Base-by-base conservation (phyloP, 495 filamentous ascomycete genomes). In the Sabuloglossum arenarium region DNA sequence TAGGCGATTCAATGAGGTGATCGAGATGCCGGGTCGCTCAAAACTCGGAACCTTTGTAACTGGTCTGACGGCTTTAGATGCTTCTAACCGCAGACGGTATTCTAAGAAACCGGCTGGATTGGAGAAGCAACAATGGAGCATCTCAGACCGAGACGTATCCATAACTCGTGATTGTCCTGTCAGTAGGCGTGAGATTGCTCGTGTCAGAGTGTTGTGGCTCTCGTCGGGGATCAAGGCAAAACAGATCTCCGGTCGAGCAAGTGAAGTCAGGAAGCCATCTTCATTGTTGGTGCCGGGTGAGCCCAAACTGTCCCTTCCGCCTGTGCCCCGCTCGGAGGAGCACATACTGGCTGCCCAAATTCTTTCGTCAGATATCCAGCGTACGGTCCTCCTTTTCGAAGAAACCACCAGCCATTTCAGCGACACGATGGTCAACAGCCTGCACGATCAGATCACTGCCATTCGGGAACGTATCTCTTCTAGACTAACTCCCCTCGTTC, bases 221-320 rank as follows among this genome's bases (percentile, higher is more conserved):
- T 85, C 81, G 57, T 83, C 86, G 0, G 88, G 88, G 46, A 80
- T 94, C 64, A 90, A 90, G 66, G 88, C 88, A 0, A 77, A 79
- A 58, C 85, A 88, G 62, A 84, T 94, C 56, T 71, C 73, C 39
- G 76, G 80, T 11, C 75, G 81, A 49, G 80, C 82, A 19, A 69
- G 80, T 39, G 73, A 71, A 30, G 43, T 46, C 2, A 61, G 62
- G 24, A 12, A 60, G 25, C 54, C 49, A 51, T 28, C 47, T 68
- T 46, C 67, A 71, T 61, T 68, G 70, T 56, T 66, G 66, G 27
- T 59, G 0, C 53, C 16, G 6, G 58, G 64, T 42, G 61, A 62
- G 28, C 21, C 62, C 16, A 61, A 60, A 23, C 42, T 60, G 21
- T 59, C 71, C 24, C 60, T 76, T 8, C 70, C 73, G 12, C 66